These are phyloP conservation scores for Mortierella sp. DNA, from an alignment of 371 early-diverging fungal genomes.

Conservation along the genomic window DNA sequence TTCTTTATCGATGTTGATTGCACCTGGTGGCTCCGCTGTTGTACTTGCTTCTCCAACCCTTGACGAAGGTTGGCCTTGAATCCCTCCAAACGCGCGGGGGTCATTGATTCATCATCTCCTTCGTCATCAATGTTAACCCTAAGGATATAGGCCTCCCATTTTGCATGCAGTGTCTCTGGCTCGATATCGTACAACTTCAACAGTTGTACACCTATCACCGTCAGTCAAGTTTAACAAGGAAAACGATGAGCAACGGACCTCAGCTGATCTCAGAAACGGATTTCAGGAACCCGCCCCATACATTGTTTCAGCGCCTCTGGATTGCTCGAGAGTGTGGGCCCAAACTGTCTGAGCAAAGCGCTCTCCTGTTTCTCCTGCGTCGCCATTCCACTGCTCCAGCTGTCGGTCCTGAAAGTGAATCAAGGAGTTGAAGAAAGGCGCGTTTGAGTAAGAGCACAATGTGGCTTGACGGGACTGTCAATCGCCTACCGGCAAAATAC, in stretches of 20 bases:
- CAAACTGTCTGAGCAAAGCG: conserved; percentile 30
- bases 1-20: conserved; percentile 19
- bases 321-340: conserved; percentile 22
- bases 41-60: conserved; percentile 25
- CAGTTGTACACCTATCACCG: conserved; percentile 24
- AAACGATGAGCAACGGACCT: not conserved
- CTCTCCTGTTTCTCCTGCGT: conserved; percentile 17
- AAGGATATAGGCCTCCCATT: conserved; percentile 55
- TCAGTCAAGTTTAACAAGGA: not conserved
- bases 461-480: too few species aligned
- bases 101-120: conserved; percentile 38
- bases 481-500: too few species aligned
- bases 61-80: conserved; percentile 37
- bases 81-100: conserved; percentile 24
- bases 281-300: conserved; percentile 4
- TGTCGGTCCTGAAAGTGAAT: not conserved
- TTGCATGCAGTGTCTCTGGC: conserved; percentile 42
- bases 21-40: conserved; percentile 15
- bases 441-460: too few species aligned
- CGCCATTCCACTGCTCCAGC: not conserved
- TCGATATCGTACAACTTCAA: conserved; percentile 37
- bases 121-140: conserved; percentile 6
- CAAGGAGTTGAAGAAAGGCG: too few species aligned
- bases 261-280: too few species aligned
- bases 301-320: conserved; percentile 36